Evolutionary conservation across 306 rosid species (phyloP), one percentile per base, ranked within the genome.

Genomic region (Dalbergia oliveri): DNA sequence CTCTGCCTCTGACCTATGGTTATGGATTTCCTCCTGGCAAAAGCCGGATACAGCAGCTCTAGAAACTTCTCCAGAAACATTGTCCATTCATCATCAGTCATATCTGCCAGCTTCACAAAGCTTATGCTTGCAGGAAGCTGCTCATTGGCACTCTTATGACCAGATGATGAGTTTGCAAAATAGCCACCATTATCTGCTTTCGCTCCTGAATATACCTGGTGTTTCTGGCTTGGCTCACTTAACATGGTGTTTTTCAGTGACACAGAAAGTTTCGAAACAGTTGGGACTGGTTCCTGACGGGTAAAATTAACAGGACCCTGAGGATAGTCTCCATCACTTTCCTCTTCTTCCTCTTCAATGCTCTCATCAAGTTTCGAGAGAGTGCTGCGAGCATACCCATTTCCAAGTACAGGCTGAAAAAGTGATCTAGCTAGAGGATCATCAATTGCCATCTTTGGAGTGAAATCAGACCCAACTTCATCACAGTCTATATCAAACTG

Each of bases 101-200:
- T 87, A 67, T 93, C 96, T 9, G 90, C 96, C 49, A 95, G 78
- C 79, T 88, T 88, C 82, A 95, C 94, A 76, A 95, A 95, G 87
- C 90, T 89, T 72, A 73, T 66, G 86, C 99, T 93, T 37, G 97
- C 83, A 57, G 97, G 97, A 82, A 95, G 97, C 81, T 93, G 97
- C 89, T 93, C 99, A 31, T 87, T 93, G 16, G 98, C 98, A 80
- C 99, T 95, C 87, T 89, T 75, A 68, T 91, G 97, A 16, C 93
- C 97, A 73, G 92, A 88, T 70, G 98, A 95, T 71, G 98, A 72
- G 72, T 88, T 88, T 4, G 67, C 59, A 64, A 57, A 31, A 83
- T 84, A 85, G 35, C 93, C 93, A 63, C 93, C 93, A 66, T 58
- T 88, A 19, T 88, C 98, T 1, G 76, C 79, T 81, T 80, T 93